Evolutionary conservation across 306 rosid species (phyloP).

Genomic region (Lathyrus tuberosus): DNA sequence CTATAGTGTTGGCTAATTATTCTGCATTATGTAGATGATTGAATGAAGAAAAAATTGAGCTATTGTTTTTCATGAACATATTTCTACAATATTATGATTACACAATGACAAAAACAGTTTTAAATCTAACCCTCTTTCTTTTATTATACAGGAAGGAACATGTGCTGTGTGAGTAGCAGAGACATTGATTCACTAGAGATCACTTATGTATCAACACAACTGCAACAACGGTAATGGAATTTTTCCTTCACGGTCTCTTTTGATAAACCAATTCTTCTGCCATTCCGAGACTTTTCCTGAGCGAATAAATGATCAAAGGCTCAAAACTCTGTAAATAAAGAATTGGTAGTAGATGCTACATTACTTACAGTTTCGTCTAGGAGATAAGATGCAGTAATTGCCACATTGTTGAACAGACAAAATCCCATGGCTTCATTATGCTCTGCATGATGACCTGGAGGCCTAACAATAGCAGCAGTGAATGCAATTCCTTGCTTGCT

Average conservation of each 20-base stretch:
- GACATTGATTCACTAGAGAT: too few relatives aligned
- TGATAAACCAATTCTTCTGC: too few relatives aligned
- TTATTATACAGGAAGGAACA: background rate
- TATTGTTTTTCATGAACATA: too few relatives aligned
- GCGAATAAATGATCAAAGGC: constrained; percentile 5
- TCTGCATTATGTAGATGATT: too few relatives aligned
- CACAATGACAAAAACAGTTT: background rate
- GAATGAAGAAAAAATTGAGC: too few relatives aligned
- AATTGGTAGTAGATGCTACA: constrained; percentile 1
- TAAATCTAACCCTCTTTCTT: background rate
- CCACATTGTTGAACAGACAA: constrained; percentile 91
- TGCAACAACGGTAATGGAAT: too few relatives aligned
- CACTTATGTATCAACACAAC: too few relatives aligned
- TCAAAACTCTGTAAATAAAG: constrained; percentile 8
- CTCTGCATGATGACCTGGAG: constrained; percentile 99
- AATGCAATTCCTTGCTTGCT: constrained; percentile 76
- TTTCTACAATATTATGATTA: too few relatives aligned
- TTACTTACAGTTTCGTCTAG: constrained; percentile 70
- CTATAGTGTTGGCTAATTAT: too few relatives aligned
- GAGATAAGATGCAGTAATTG: constrained; percentile 69
- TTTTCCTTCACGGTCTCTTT: too few relatives aligned
- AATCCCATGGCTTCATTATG: constrained; percentile 85
- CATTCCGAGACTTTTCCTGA: too few relatives aligned
- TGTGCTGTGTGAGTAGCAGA: constrained; percentile 1
- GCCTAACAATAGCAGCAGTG: constrained; percentile 86